Base-by-base conservation (phyloP, 306 rosid species). In the Morella rubra region DNA sequence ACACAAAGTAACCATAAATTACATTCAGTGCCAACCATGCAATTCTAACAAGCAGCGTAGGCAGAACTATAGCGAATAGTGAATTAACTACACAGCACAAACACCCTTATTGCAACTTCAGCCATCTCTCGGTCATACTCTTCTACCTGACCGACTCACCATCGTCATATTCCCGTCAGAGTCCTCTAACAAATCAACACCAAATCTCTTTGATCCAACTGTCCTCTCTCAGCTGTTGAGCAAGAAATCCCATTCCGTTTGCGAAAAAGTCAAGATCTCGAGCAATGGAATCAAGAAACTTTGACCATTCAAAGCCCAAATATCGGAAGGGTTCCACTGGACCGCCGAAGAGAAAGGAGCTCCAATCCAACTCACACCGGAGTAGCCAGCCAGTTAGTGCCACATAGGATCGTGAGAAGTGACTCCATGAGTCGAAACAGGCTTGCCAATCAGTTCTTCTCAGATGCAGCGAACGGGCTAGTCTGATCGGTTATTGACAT, bases 291-390 rank as follows among this genome's bases (percentile, higher is more conserved):
- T 92, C 97, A 24, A 95, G 80, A 51, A 79, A 70, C 76, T 89
- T 86, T 69, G 91, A 90, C 99, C 97, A 95, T 61, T 88, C 93
- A 89, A 1, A 92, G 87, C 75, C 93, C 99, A 51, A 89, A 89
- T 74, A 95, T 77, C 37, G 97, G 98, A 19, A 85, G 89, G 7
- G 88, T 80, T 50, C 83, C 80, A 16, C 84, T 72, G 1, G 97
- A 89, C 71, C 80, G 51, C 1, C 80, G 88, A 15, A 59, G 97
- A 96, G 77, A 76, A 77, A 14, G 85, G 75, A 16, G 84, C 45
- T 82, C 86, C 89, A 18, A 41, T 88, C 96, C 3, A 89, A 85
- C 80, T 82, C 80, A 45, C 98, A 92, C 14, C 96, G 85, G 45
- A 84, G 93, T 66, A 95, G 89, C 98, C 99, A 95, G 46, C 93